These are phyloP conservation scores for Cubamyces lactineus DNA, from an alignment of 768 basidiomycete species.

Conservation along the genomic window DNA sequence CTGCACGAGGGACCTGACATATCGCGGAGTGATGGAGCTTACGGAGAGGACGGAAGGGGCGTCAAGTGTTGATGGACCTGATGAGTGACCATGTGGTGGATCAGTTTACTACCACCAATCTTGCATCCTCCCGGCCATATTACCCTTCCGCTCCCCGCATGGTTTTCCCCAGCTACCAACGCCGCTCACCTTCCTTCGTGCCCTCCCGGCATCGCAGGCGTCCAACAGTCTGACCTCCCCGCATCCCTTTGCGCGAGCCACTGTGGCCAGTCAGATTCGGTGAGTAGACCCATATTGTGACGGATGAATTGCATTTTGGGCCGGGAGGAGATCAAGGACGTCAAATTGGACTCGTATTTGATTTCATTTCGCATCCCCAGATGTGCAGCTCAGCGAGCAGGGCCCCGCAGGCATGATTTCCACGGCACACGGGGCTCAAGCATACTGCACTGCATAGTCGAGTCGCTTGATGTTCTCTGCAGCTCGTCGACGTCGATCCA, in stretches of 20 bases:
- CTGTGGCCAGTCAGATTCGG: neutral
- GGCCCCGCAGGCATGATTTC: too few species aligned
- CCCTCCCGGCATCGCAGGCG: neutral
- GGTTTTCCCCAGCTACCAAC: slow-evolving; percentile 2
- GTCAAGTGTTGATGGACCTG: slow-evolving; percentile 12
- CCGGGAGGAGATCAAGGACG: too few species aligned
- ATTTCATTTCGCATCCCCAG: too few species aligned
- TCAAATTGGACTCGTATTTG: too few species aligned
- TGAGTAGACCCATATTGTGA: neutral
- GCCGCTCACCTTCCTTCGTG: slow-evolving; percentile 6
- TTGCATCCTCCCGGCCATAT: slow-evolving; percentile 9
- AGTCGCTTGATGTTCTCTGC: too few species aligned
- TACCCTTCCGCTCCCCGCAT: slow-evolving; percentile 10
- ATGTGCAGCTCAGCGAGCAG: too few species aligned
- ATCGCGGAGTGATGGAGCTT: neutral
- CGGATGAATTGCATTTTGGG: too few species aligned
- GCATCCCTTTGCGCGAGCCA: slow-evolving; percentile 3
- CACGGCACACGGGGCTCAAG: too few species aligned
- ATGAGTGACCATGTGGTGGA: slow-evolving; percentile 16
- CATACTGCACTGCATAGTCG: too few species aligned
- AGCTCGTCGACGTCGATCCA: too few species aligned
- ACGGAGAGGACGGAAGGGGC: neutral
- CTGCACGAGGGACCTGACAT: neutral
- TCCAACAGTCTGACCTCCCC: neutral
- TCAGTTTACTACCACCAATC: slow-evolving; percentile 1